Base-by-base conservation (phyloP, 2,329 filamentous ascomycete genomes). In the Aspergillus pseudoviridinutans region DNA sequence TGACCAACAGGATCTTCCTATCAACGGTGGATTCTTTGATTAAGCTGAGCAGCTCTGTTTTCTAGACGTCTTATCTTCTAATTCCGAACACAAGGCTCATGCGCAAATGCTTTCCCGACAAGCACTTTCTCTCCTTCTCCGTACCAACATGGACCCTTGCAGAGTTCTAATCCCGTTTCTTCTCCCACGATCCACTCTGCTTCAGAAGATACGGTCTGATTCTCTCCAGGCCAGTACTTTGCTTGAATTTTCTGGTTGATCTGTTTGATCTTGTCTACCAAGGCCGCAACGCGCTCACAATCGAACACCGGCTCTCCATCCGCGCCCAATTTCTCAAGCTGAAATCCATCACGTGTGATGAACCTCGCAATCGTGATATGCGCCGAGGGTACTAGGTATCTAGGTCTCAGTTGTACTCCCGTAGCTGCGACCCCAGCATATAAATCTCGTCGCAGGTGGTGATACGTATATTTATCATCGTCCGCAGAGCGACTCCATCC, bases 161-260 rank as follows among this genome's bases (percentile, higher is more conserved):
- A 84, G 58, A 85, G 86, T 67, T 93, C 89, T 55, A 97, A 75
- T 0, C 92, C 92, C 65, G 81, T 88, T 71, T 93, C 91, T 66
- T 95, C 85, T 0, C 93, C 92, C n/a, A 97, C 86, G 25, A 89
- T 78, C 92, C 93, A 97, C 68, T 94, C 89, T 0, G 88, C 87
- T 12, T 79, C 79, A 1, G 71, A 70, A 28, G 73, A 74, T 55
- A 80, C 76, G 9, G 24, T 75, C 25, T 71, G 65, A 8, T 73
- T 73, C 41, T 69, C 67, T 42, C 73, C 77, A 22, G 85, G 83
- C 90, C 91, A 95, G 52, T 88, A 87, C 66, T 89, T 83, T 10
- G 74, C 74, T 69, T 87, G 80, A 27, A 97, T 77, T 87, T 87
- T 92, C 9, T 68, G 71, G 73, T 97, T 97, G 64, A 96, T 83